Percentiles rank a stretch among this genome's conserved stretches.
Conservation (phyloP, 2,329 filamentous ascomycete genomes). For the Beauveria sp. region DNA sequence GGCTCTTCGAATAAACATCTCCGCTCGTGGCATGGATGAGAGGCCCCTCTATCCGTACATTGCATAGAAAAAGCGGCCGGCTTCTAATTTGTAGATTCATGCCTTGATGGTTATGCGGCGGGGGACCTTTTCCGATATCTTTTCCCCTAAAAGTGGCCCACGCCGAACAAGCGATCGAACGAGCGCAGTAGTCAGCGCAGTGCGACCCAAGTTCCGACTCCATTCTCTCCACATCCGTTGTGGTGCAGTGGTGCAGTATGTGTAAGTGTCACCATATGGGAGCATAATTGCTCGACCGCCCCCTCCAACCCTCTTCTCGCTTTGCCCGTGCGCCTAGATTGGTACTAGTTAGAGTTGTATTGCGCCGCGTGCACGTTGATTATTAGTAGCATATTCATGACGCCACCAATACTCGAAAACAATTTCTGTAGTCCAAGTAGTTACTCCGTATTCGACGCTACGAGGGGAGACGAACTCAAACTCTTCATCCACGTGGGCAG, state of each 20-base stretch:
- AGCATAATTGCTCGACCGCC: slow-evolving; percentile 1
- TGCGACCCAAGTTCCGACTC: slow-evolving; percentile 1
- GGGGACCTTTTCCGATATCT: background rate
- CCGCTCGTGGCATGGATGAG: background rate
- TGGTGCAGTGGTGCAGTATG: background rate
- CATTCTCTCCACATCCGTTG: background rate
- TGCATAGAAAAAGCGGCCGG: background rate
- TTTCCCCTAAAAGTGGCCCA: background rate
- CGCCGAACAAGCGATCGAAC: slow-evolving; percentile 1
- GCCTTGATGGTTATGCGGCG: background rate
- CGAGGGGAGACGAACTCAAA: background rate
- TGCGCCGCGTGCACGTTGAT: background rate
- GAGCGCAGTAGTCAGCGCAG: slow-evolving; percentile 4
- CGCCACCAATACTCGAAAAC: slow-evolving; percentile 5
- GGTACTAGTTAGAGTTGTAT: background rate
- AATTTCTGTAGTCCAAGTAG: background rate
- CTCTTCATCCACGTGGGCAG: slow-evolving; percentile 5
- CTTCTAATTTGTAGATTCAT: background rate
- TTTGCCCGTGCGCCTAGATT: background rate
- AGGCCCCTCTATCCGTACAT: background rate
- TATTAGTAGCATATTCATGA: background rate
- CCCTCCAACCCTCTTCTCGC: background rate
- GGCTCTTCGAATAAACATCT: background rate
- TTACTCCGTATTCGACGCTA: background rate
- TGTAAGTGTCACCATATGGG: background rate